Evolutionary conservation across 2,329 filamentous ascomycete species (phyloP).

Genomic region (Penicillium griseofulvum): DNA sequence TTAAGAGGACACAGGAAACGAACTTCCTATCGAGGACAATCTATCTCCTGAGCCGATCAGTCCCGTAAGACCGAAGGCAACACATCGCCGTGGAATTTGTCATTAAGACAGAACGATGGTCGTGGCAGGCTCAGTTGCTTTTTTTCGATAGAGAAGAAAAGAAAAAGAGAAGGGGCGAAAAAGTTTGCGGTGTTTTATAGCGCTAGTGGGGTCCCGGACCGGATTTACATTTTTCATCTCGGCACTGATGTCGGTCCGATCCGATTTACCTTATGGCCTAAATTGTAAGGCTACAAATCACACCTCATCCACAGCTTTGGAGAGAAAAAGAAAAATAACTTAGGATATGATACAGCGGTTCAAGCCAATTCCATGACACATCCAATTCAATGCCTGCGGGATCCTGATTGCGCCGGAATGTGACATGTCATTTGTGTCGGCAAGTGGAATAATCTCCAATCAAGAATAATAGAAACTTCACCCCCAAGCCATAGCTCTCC

Average conservation of each 20-base stretch:
- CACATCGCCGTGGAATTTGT: constrained; percentile 56
- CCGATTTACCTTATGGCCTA: background rate
- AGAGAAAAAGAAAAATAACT: background rate
- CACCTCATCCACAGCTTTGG: background rate
- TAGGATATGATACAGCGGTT: constrained; percentile 1
- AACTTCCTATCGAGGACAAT: constrained; percentile 68
- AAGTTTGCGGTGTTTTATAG: constrained; percentile 30
- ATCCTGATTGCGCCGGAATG: background rate
- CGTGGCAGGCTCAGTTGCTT: constrained; percentile 69
- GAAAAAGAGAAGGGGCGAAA: constrained; percentile 33
- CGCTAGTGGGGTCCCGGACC: constrained; percentile 27
- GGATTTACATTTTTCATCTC: constrained; percentile 21
- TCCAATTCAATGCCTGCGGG: background rate
- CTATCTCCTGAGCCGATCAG: constrained; percentile 64
- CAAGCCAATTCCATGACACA: background rate
- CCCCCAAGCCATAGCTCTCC: background rate
- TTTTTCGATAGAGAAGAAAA: constrained; percentile 52
- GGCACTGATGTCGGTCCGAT: background rate
- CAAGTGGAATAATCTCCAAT: background rate
- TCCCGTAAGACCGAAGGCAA: constrained; percentile 62
- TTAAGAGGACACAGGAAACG: constrained; percentile 65
- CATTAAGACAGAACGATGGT: constrained; percentile 56
- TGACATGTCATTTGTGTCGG: background rate
- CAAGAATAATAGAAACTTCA: background rate
- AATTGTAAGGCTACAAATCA: background rate